Conservation (phyloP, 768 basidiomycete species). For the Agrocybe pediades region DNA sequence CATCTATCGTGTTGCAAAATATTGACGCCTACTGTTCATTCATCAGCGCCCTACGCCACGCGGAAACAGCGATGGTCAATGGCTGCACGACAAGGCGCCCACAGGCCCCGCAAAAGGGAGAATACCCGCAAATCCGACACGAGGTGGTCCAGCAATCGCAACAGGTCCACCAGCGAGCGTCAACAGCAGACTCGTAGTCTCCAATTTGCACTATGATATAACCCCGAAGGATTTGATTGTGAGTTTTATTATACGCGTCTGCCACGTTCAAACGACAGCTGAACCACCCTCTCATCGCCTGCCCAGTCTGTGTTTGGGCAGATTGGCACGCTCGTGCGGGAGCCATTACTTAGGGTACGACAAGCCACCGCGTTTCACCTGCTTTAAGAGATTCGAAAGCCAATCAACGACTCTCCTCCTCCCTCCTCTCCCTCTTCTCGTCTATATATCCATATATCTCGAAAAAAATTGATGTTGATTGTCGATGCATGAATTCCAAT, state of each 20-base stretch:
- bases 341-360: conserved; percentile 96
- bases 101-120: conserved; percentile 35
- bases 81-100: conserved; percentile 78
- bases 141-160: conserved; percentile 12
- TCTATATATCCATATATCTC: conserved; percentile 26
- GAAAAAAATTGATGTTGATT: too few relatives aligned
- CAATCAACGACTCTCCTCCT: conserved; percentile 45
- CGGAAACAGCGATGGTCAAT: conserved; percentile 59
- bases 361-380: conserved; percentile 66
- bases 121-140: conserved; percentile 22
- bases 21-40: background rate
- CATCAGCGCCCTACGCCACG: conserved; percentile 54
- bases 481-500: conserved; percentile 7
- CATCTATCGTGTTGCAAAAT: background rate
- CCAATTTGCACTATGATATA: conserved; percentile 91
- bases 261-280: background rate
- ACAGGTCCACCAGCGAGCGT: conserved; percentile 36
- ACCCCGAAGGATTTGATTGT: conserved; percentile 88
- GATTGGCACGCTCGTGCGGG: conserved; percentile 89
- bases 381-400: conserved; percentile 47
- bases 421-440: conserved; percentile 34
- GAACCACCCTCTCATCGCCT: conserved; percentile 2
- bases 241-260: conserved; percentile 28
- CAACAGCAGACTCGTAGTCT: conserved; percentile 66
- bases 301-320: conserved; percentile 85